Conservation (phyloP, 495 filamentous ascomycete genomes). For the Penicillium crystallinum region DNA sequence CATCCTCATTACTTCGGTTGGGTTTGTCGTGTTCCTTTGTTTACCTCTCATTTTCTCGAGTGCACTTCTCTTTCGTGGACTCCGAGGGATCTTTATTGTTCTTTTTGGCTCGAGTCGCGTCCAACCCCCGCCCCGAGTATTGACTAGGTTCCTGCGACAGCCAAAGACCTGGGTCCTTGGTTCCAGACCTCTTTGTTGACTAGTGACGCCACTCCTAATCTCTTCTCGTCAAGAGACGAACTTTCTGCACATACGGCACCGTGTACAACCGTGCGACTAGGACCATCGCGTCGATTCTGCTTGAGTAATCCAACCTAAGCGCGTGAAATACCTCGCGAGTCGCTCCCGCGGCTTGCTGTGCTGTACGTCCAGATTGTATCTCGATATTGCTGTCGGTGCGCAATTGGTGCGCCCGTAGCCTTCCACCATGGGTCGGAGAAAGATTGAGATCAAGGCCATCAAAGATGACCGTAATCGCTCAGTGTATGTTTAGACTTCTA, state of each 20-base stretch:
- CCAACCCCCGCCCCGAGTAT: conserved; percentile 1
- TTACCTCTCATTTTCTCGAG: conserved; percentile 4
- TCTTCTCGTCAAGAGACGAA: neutral
- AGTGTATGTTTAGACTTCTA: conserved; percentile 62
- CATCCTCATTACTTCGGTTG: conserved; percentile 12
- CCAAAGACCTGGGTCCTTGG: neutral
- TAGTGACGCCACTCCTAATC: neutral
- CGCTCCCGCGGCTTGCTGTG: neutral
- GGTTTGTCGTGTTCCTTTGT: conserved; percentile 2
- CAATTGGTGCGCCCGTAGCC: conserved; percentile 10
- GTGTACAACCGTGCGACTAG: neutral
- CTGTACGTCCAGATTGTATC: neutral
- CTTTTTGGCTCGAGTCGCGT: neutral
- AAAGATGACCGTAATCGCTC: conserved; percentile 99
- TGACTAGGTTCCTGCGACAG: neutral
- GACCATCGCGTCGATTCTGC: conserved; percentile 6
- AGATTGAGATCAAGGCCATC: conserved; percentile 99
- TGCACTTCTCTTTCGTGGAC: neutral
- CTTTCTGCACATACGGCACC: neutral
- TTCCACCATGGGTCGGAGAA: conserved; percentile 57
- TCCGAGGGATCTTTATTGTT: conserved; percentile 1
- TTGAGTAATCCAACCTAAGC: neutral
- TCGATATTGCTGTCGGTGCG: conserved; percentile 2
- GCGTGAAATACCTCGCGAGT: neutral
- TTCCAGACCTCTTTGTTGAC: neutral